These are phyloP conservation scores for Priceomyces haplophilus DNA, from an alignment of 805 yeast species.

Conservation along the genomic window DNA sequence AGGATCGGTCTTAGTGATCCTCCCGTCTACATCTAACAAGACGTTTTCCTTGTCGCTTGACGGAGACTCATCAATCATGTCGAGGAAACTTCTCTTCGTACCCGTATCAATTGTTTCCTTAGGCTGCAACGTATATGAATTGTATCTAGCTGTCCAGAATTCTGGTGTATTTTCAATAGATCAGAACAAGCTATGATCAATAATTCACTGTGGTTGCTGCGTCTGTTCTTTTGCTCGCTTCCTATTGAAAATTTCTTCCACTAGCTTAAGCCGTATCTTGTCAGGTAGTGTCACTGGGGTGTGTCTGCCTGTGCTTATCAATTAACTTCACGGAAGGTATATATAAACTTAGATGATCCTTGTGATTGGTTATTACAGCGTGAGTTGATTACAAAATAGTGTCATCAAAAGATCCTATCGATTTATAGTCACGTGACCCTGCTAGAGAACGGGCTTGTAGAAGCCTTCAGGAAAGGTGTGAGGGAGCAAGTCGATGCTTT, in stretches of 20 bases:
- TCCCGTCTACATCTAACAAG: slow-evolving; percentile 9
- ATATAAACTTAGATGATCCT: neutral
- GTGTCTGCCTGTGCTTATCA: neutral
- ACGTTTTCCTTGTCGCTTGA: slow-evolving; percentile 12
- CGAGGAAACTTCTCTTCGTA: slow-evolving; percentile 8
- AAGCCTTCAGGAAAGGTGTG: too few relatives aligned
- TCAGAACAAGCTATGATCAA: neutral
- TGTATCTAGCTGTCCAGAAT: neutral
- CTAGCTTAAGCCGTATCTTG: neutral
- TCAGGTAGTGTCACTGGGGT: neutral
- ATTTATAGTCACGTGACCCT: neutral
- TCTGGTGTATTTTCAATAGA: neutral
- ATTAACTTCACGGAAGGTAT: neutral
- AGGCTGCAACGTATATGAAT: slow-evolving; percentile 1
- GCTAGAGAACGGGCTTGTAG: too few relatives aligned
- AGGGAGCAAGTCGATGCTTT: too few relatives aligned
- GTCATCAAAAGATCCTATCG: neutral
- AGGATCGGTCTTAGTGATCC: slow-evolving; percentile 4
- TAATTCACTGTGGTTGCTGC: slow-evolving; percentile 1
- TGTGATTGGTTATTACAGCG: neutral
- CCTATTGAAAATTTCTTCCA: neutral
- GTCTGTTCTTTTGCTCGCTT: neutral
- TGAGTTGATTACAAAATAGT: neutral
- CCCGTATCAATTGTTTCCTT: slow-evolving; percentile 7
- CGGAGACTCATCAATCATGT: slow-evolving; percentile 11